These are phyloP conservation scores for Citrus cavaleriei DNA, from an alignment of 345 rosid genomes.

Conservation along the genomic window DNA sequence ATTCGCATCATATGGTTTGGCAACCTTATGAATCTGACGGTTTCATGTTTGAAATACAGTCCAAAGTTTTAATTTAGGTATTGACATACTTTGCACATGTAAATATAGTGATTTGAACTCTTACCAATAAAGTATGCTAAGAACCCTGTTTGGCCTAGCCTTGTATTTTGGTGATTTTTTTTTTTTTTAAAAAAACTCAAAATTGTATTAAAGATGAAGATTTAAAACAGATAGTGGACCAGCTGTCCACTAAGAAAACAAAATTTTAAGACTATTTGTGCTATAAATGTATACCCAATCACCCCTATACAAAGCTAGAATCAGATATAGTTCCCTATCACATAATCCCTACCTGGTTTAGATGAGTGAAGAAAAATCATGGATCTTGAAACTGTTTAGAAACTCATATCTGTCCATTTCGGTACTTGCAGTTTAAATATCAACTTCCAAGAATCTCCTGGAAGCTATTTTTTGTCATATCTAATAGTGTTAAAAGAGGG, in stretches of 20 bases:
- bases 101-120: background rate
- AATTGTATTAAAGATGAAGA: too few species aligned
- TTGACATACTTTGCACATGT: background rate
- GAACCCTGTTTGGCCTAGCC: background rate
- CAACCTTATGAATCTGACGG: background rate
- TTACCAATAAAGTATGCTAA: background rate
- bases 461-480: background rate
- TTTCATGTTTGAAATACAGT: background rate
- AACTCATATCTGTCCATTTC: background rate
- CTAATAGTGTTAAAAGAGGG: background rate
- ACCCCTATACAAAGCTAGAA: too few species aligned
- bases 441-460: background rate
- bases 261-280: too few species aligned
- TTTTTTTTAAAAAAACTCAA: too few species aligned
- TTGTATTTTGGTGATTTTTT: background rate
- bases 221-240: too few species aligned
- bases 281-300: too few species aligned
- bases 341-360: too few species aligned
- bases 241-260: too few species aligned
- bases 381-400: too few species aligned
- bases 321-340: too few species aligned
- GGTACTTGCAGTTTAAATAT: background rate
- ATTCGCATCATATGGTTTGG: background rate
- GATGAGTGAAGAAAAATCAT: too few species aligned
- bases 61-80: background rate